Evolutionary conservation across 2,329 filamentous ascomycete genomes (phyloP).

Genomic region (Chrysoporthe cubensis): DNA sequence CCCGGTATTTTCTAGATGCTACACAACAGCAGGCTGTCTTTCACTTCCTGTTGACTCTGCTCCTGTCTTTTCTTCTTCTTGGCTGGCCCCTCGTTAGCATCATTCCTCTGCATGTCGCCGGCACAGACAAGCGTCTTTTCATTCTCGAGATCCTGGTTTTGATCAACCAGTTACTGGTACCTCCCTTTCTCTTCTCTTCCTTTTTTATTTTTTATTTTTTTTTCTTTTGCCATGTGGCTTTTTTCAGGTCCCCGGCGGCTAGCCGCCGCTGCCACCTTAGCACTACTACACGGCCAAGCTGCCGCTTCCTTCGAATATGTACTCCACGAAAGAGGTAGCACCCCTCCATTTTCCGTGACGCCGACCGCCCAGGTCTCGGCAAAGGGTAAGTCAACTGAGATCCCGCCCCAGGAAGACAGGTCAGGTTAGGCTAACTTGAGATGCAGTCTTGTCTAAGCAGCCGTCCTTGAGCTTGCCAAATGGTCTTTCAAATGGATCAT

Average conservation of each 20-base stretch:
- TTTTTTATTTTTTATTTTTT: neutral
- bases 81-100: neutral
- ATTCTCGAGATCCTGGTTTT: neutral
- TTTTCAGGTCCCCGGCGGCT: conserved; percentile 3
- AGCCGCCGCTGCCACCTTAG: conserved; percentile 14
- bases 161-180: neutral
- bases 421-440: neutral
- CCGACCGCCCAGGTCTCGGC: conserved; percentile 17
- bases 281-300: conserved; percentile 30
- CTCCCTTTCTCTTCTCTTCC: neutral
- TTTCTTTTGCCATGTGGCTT: neutral
- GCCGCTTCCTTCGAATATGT: conserved; percentile 30
- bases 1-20: neutral
- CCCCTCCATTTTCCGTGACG: conserved; percentile 19
- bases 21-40: conserved; percentile 16
- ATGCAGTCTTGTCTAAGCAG: conserved; percentile 20
- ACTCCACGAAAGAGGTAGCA: conserved; percentile 29
- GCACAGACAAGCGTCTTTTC: conserved; percentile 14
- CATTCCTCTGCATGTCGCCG: neutral
- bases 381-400: neutral
- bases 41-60: neutral
- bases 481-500: conserved; percentile 15
- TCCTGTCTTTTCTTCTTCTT: neutral
- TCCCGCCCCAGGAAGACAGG: neutral
- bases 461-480: conserved; percentile 22